Percentiles rank a stretch among this genome's conserved stretches.
Conservation (phyloP, 257 asterid species). For the Vinca minor region DNA sequence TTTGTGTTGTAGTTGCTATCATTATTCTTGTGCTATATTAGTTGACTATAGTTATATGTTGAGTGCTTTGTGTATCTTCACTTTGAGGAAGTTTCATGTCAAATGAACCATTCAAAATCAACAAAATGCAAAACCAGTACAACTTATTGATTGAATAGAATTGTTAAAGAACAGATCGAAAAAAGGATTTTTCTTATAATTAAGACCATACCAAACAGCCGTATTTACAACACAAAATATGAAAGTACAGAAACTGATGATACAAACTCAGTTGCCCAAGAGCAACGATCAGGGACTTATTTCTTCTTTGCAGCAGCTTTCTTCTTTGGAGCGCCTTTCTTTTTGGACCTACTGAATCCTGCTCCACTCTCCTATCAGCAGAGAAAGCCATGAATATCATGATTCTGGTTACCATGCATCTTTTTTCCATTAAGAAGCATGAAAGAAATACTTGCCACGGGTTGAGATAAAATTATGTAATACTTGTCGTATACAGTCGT, state of each 20-base stretch:
- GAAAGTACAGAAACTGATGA: background rate
- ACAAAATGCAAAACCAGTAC: background rate
- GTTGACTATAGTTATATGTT: no score
- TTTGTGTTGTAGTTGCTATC: no score
- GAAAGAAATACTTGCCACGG: background rate
- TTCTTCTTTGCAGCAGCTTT: slow-evolving; percentile 37
- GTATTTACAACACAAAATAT: slow-evolving; percentile 7
- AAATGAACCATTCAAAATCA: no score
- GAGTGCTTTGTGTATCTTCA: no score
- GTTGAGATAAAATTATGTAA: background rate
- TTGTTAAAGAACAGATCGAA: background rate
- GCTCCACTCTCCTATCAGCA: slow-evolving; percentile 54
- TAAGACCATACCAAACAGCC: background rate
- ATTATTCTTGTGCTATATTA: no score
- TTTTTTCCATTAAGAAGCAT: background rate
- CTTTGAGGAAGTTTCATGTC: no score
- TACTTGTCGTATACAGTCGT: background rate
- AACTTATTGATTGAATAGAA: background rate
- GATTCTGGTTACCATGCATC: background rate
- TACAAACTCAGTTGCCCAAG: background rate
- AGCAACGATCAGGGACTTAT: slow-evolving; percentile 15
- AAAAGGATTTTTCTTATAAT: background rate
- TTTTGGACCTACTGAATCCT: slow-evolving; percentile 35
- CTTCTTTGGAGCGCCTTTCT: slow-evolving; percentile 41
- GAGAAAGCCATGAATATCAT: background rate